These are phyloP conservation scores for Phalaenopsis hybrid DNA, from an alignment of 116 monocot species.

Conservation along the genomic window DNA sequence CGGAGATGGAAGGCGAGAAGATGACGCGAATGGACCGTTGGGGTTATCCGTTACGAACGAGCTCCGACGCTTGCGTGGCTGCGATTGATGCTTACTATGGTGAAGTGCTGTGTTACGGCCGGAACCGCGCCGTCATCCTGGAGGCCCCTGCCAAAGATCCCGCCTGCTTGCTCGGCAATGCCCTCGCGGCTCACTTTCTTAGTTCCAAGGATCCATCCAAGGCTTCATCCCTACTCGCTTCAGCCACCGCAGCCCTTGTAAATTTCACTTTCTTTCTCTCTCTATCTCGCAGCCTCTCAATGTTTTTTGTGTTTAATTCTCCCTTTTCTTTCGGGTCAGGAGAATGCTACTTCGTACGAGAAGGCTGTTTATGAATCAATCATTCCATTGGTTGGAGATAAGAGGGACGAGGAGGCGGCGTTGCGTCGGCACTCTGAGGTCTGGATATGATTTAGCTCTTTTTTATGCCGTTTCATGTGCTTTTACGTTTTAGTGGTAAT, in stretches of 20 bases:
- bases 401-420: conserved; percentile 42
- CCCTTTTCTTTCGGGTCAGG: conserved; percentile 13
- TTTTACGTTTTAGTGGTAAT: not conserved
- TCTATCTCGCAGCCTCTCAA: not conserved
- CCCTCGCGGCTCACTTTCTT: conserved; percentile 44
- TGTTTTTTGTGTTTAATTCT: not conserved
- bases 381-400: conserved; percentile 35
- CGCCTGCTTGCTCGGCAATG: conserved; percentile 51
- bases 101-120: conserved; percentile 40
- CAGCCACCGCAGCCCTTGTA: conserved; percentile 26
- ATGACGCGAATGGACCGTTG: conserved; percentile 30
- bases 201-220: conserved; percentile 13
- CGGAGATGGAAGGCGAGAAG: conserved; percentile 9
- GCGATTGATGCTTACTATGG: conserved; percentile 60
- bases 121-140: conserved; percentile 43
- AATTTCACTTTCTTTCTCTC: not conserved
- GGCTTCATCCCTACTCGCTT: conserved; percentile 22
- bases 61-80: conserved; percentile 50
- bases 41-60: conserved; percentile 55
- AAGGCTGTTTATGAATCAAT: conserved; percentile 56
- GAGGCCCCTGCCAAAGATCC: conserved; percentile 45
- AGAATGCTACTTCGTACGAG: conserved; percentile 54
- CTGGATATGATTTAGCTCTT: not conserved
- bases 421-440: conserved; percentile 48
- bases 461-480: not conserved